Conservation (phyloP, 176 grass and related monocot genomes). For the Carex myosuroides region DNA sequence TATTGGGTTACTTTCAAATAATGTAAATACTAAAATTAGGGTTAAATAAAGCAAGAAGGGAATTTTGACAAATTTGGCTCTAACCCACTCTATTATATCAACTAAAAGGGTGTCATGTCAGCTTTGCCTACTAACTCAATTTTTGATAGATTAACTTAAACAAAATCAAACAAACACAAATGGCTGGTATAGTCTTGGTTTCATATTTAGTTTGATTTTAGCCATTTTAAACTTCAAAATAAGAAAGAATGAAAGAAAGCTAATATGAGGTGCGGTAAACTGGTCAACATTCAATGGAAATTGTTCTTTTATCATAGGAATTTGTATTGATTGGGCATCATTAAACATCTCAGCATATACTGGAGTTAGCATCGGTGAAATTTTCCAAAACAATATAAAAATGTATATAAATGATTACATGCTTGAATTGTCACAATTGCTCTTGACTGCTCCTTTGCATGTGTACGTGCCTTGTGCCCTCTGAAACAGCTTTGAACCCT, state of each 20-base stretch:
- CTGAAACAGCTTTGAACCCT: conserved; percentile 98
- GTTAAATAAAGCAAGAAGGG: neutral
- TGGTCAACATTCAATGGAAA: neutral
- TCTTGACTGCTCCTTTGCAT: conserved; percentile 55
- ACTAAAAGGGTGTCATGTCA: neutral
- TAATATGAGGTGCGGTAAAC: neutral
- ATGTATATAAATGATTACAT: conserved; percentile 36
- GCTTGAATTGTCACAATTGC: conserved; percentile 83
- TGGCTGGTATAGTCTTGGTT: neutral
- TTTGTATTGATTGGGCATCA: neutral
- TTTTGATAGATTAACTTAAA: neutral
- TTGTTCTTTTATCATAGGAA: neutral
- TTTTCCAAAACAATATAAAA: neutral
- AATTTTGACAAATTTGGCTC: neutral
- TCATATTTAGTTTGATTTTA: neutral
- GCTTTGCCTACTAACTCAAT: neutral
- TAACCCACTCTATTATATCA: neutral
- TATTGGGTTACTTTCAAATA: neutral
- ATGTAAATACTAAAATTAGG: neutral
- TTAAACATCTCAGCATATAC: neutral
- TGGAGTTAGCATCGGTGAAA: neutral
- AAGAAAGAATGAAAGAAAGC: neutral
- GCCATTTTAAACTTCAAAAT: neutral
- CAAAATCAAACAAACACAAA: neutral
- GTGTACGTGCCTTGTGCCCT: conserved; percentile 64